Evolutionary conservation across 495 filamentous ascomycete genomes (phyloP).

Genomic region (Penicillium cinerascens): DNA sequence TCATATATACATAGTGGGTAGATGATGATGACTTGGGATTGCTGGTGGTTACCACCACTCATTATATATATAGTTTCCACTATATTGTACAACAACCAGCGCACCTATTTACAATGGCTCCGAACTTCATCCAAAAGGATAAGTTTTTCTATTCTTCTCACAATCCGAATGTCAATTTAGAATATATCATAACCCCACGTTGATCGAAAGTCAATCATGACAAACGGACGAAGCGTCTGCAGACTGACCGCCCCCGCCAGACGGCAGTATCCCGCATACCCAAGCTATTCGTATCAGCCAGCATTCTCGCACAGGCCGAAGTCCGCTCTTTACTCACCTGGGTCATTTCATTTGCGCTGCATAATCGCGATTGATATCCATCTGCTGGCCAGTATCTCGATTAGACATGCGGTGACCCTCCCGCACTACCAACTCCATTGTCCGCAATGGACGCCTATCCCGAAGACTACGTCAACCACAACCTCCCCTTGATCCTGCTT

Average conservation of each 20-base stretch:
- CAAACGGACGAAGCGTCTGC: background rate
- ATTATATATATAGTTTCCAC: background rate
- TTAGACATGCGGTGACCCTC: slow-evolving; percentile 42
- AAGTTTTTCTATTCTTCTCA: background rate
- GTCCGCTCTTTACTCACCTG: background rate
- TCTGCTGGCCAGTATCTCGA: background rate
- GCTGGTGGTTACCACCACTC: background rate
- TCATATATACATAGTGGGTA: background rate
- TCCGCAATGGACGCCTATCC: slow-evolving; percentile 86
- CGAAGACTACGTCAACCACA: slow-evolving; percentile 72
- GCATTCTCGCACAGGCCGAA: background rate
- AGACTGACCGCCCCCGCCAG: slow-evolving; percentile 2
- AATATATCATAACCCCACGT: background rate
- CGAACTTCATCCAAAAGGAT: background rate
- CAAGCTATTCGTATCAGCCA: background rate
- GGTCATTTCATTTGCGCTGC: background rate
- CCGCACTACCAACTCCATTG: slow-evolving; percentile 20
- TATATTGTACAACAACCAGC: background rate
- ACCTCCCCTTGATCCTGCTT: slow-evolving; percentile 73
- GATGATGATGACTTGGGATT: background rate
- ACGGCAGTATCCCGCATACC: background rate
- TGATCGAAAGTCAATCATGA: background rate
- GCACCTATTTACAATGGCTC: background rate
- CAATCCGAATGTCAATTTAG: background rate
- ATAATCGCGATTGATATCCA: background rate